These are phyloP conservation scores for Drechslera avenae DNA, from an alignment of 2,329 filamentous ascomycete species.

Conservation along the genomic window DNA sequence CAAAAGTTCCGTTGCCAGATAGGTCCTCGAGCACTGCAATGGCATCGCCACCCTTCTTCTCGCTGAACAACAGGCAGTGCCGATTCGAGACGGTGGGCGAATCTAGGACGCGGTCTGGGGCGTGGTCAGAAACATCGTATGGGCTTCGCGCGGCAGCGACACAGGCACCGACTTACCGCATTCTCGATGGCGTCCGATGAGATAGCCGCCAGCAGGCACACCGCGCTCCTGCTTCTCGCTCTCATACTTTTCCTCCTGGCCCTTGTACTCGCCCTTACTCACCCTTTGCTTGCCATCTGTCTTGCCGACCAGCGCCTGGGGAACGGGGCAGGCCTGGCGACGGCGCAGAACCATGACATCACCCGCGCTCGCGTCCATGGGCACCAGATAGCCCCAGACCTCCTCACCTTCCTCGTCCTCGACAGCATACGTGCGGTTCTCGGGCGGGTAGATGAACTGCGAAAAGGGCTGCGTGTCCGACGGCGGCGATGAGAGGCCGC, in stretches of 20 bases:
- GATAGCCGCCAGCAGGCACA: constrained; percentile 77
- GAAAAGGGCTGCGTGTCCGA: constrained; percentile 80
- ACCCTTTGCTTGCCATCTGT: constrained; percentile 53
- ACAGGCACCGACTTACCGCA: constrained; percentile 68
- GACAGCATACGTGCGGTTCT: constrained; percentile 77
- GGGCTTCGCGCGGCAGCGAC: constrained; percentile 4
- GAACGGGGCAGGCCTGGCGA: constrained; percentile 70
- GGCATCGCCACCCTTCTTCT: constrained; percentile 62
- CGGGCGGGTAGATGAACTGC: constrained; percentile 76
- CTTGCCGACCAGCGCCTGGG: constrained; percentile 49
- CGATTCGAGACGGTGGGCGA: constrained; percentile 86
- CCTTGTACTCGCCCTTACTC: constrained; percentile 59
- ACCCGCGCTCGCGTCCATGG: constrained; percentile 73
- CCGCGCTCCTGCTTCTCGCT: constrained; percentile 57
- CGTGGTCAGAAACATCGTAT: constrained; percentile 6
- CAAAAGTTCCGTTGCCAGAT: constrained; percentile 94
- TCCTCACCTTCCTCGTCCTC: constrained; percentile 83
- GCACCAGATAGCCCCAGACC: constrained; percentile 94
- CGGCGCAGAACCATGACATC: constrained; percentile 75
- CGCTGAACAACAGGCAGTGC: constrained; percentile 71
- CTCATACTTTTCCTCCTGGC: constrained; percentile 67
- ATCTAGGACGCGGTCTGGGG: constrained; percentile 71
- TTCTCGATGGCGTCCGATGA: constrained; percentile 91
- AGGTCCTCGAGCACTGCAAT: constrained; percentile 86
- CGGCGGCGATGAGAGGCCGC: constrained; percentile 62